Conservation (phyloP, 495 filamentous ascomycete genomes). For the Xylaria grammica region DNA sequence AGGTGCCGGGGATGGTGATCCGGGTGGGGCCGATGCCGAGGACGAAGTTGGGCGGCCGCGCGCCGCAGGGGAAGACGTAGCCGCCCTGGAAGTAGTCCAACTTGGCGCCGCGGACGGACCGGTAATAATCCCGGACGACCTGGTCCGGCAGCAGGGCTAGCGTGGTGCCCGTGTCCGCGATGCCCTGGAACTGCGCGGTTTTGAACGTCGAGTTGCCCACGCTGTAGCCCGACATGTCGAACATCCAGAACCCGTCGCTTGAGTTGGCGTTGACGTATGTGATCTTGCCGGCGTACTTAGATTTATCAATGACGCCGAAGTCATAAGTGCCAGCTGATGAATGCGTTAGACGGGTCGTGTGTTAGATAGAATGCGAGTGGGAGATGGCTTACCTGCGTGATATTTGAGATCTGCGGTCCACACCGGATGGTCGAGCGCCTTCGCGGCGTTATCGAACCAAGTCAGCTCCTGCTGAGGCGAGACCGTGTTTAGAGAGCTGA, state of each 20-base stretch:
- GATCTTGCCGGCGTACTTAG: conserved; percentile 67
- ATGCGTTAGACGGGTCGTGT: conserved; percentile 4
- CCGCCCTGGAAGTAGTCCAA: conserved; percentile 57
- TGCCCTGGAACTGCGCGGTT: conserved; percentile 46
- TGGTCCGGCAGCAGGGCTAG: conserved; percentile 62
- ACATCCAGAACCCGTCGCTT: conserved; percentile 70
- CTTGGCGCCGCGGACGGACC: conserved; percentile 55
- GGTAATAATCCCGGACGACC: conserved; percentile 68
- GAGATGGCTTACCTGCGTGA: conserved; percentile 40
- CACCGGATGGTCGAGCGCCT: conserved; percentile 59
- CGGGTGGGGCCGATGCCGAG: conserved; percentile 56
- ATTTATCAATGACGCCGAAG: conserved; percentile 69
- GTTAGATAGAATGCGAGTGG: neutral
- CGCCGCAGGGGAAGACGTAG: conserved; percentile 65
- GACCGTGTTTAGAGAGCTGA: conserved; percentile 73
- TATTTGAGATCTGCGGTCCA: conserved; percentile 74
- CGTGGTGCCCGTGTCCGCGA: conserved; percentile 73
- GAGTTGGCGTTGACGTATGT: conserved; percentile 64
- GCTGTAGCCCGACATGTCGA: conserved; percentile 65
- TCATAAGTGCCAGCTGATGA: conserved; percentile 65
- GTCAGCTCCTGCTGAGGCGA: conserved; percentile 63
- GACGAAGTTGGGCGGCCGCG: conserved; percentile 64
- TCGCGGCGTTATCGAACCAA: conserved; percentile 72
- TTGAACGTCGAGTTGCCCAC: conserved; percentile 53
- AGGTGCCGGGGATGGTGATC: conserved; percentile 56